Evolutionary conservation across 1,284 basidiomycete genomes (phyloP), one percentile per base, ranked within the genome.

Genomic region (Tetrapyrgos nigripes): DNA sequence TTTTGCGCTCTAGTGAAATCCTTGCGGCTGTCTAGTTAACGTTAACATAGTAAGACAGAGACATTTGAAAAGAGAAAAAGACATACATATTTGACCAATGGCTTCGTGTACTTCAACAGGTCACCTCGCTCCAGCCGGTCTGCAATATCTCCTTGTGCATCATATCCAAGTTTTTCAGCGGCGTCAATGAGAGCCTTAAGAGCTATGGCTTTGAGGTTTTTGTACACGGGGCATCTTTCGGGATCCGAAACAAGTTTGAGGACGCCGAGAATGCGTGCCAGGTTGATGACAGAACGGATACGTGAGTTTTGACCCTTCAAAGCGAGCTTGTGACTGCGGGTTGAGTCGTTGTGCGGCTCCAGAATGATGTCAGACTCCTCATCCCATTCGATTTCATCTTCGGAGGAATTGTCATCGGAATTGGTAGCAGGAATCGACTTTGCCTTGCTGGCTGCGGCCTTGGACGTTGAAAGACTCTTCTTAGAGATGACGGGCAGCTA

Each of bases 1-100:
- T n/a, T 54, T 46, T 54, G 3, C 52, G 52, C 17, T 54, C 40
- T 13, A 54, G 2, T n/a, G 5, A n/a, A 27, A 54, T 33, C 19
- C 52, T 23, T 46, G 28, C 40, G n/a, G 37, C 11, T 17, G 23
- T 43, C 52, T 54, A n/a, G n/a, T n/a, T n/a, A n/a, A n/a, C n/a
- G 27, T 14, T 17, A 29, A 54, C 14, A 33, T 14, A 8, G 31
- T 33, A 14, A 33, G 4, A 9, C 19, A 28, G 28, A 40, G 3
- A 14, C 8, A 26, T 5, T 23, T 21, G 24, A 29, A 31, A 46
- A 45, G 3, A 46, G 13, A 27, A 46, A 27, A 23, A 40, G 4
- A 54, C 24, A 1, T 10, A 54, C 52, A 46, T 46, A 54, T 45
- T 21, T 26, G 24, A 29, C 27, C 14, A 54, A 19, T 5, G 52